Percentiles rank a stretch among this genome's conserved stretches.
phyloP scores from a whole-genome alignment of 768 basidiomycete genomes.

The Mycena floridula region DNA sequence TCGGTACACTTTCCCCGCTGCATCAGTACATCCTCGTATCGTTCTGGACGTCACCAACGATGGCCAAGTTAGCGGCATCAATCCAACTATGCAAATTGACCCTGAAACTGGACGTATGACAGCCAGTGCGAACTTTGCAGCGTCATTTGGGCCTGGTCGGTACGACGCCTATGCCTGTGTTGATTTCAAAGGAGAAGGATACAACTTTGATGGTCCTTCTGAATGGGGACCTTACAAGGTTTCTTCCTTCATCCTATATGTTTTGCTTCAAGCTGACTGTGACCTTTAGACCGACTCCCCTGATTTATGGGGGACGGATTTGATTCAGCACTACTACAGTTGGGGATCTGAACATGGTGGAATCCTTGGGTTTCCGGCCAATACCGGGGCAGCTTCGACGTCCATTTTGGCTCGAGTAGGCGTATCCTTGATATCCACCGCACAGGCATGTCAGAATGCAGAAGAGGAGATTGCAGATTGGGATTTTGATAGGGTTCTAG shows the following conservation, averaged over 20 bases:
- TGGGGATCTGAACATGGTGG: slow-evolving; percentile 11
- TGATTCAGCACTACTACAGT: not conserved
- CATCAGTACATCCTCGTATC: slow-evolving; percentile 43
- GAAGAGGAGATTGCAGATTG: slow-evolving; percentile 55
- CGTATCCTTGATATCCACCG: slow-evolving; percentile 56
- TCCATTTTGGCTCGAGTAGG: slow-evolving; percentile 55
- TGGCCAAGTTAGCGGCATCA: slow-evolving; percentile 44
- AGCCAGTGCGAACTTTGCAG: slow-evolving; percentile 38
- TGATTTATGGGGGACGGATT: slow-evolving; percentile 5
- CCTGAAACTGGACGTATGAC: slow-evolving; percentile 42
- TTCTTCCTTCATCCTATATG: slow-evolving; percentile 38
- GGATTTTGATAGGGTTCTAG: slow-evolving; percentile 45
- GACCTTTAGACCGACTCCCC: slow-evolving; percentile 16
- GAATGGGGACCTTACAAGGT: slow-evolving; percentile 54
- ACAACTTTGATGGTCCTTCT: slow-evolving; percentile 35
- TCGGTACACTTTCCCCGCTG: slow-evolving; percentile 48
- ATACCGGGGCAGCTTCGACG: slow-evolving; percentile 27
- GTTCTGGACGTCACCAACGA: slow-evolving; percentile 60
- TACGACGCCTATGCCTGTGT: slow-evolving; percentile 57
- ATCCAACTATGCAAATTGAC: slow-evolving; percentile 43
- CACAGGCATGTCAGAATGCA: slow-evolving; percentile 56
- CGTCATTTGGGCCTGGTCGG: slow-evolving; percentile 54
- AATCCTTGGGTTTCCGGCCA: slow-evolving; percentile 38
- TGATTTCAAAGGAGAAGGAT: slow-evolving; percentile 52
- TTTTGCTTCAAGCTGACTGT: no score